A percentile compares a stretch with the other conserved stretches of the same genome.
Conservation (phyloP, 1,139 yeast genomes). For the Tardiomyces depauwii region DNA sequence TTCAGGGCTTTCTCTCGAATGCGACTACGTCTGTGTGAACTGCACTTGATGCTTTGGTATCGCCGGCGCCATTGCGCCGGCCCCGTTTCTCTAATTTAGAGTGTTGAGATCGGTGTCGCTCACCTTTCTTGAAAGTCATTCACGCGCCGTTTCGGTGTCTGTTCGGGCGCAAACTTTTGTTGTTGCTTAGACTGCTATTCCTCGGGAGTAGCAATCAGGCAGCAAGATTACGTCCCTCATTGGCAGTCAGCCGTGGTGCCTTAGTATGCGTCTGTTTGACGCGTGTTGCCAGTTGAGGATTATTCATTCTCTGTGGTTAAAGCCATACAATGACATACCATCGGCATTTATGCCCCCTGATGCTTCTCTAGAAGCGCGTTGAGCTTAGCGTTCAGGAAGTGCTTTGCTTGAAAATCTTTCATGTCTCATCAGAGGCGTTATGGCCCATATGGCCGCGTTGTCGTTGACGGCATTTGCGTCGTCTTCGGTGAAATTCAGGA, state of each 20-base stretch:
- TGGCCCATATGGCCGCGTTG: background rate
- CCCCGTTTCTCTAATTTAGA: background rate
- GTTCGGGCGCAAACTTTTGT: no score
- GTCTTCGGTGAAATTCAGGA: background rate
- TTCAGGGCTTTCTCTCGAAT: background rate
- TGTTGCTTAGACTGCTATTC: background rate
- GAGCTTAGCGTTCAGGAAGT: background rate
- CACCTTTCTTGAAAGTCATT: background rate
- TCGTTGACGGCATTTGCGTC: background rate
- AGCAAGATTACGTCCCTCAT: no score
- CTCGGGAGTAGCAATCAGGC: no score
- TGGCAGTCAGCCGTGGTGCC: background rate
- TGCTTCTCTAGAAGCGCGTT: background rate
- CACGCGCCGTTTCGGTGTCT: background rate
- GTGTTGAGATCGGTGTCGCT: background rate
- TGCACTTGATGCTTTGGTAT: background rate
- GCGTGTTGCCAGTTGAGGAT: background rate
- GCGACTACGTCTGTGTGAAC: background rate
- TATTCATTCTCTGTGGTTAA: background rate
- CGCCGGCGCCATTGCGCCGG: background rate
- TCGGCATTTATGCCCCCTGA: background rate
- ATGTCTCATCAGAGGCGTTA: background rate
- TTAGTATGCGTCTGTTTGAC: background rate
- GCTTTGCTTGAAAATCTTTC: background rate
- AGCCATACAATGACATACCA: background rate